Percentiles rank a stretch among this genome's conserved stretches.
These are phyloP conservation scores for Eucalyptus cladocalyx DNA, from an alignment of 345 rosid genomes.

Conservation along the genomic window DNA sequence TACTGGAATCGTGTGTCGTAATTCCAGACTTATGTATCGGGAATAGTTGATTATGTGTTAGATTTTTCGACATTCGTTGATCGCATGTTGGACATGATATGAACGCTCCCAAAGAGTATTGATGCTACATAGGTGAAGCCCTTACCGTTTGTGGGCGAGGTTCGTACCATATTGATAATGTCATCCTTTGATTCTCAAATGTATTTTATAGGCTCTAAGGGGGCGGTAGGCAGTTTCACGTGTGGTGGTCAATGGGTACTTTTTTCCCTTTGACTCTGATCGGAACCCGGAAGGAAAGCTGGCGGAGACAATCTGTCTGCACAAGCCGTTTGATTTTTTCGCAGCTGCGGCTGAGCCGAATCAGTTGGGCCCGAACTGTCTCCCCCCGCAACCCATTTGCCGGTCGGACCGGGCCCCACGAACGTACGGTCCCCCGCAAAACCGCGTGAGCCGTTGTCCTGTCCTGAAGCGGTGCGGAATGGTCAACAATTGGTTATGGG, in stretches of 20 bases:
- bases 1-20: rapidly evolving
- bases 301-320: background rate
- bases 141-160: background rate
- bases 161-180: background rate
- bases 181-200: background rate
- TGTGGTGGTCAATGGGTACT: background rate
- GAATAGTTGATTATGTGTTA: too few relatives aligned
- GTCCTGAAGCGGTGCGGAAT: too few relatives aligned
- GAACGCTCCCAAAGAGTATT: rapidly evolving
- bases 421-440: background rate
- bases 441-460: background rate
- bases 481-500: background rate
- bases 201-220: background rate
- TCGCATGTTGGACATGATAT: rapidly evolving
- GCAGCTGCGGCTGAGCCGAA: background rate
- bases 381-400: background rate
- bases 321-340: background rate
- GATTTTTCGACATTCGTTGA: too few relatives aligned
- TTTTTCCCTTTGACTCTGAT: background rate
- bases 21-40: rapidly evolving
- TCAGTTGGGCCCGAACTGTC: background rate
- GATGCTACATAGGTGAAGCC: too few relatives aligned
- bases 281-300: background rate
- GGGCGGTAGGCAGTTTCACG: background rate
- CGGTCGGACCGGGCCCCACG: background rate